Conservation (phyloP, 345 rosid genomes). For the Citrus mangshanensis region DNA sequence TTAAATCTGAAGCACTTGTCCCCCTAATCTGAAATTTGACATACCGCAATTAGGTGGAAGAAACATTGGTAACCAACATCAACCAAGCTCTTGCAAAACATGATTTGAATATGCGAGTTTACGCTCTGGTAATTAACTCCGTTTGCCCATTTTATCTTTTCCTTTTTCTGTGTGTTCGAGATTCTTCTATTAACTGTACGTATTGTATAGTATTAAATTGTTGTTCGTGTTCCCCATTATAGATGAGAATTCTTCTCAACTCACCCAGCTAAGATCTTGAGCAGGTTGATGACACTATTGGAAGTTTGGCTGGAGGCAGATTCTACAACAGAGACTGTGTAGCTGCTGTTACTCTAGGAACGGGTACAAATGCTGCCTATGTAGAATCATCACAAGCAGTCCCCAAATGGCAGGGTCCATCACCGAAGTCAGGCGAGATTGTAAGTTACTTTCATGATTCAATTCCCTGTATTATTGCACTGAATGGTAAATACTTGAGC, state of each 20-base stretch:
- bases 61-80: slow-evolving; percentile 29
- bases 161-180: too few relatives aligned
- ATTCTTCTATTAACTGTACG: neutral
- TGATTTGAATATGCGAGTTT: slow-evolving; percentile 38
- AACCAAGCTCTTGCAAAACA: slow-evolving; percentile 44
- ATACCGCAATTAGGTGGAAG: slow-evolving; percentile 21
- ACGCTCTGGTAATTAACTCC: slow-evolving; percentile 19
- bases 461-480: neutral
- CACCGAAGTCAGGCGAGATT: slow-evolving; percentile 40
- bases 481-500: neutral
- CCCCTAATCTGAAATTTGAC: neutral
- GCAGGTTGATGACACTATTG: slow-evolving; percentile 54
- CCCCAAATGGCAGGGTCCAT: slow-evolving; percentile 29
- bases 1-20: too few relatives aligned
- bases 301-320: slow-evolving; percentile 59
- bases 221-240: neutral
- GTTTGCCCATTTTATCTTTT: too few relatives aligned
- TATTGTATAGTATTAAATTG: neutral
- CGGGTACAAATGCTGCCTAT: slow-evolving; percentile 54
- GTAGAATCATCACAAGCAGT: slow-evolving; percentile 43
- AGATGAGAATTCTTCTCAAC: neutral
- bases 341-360: slow-evolving; percentile 57
- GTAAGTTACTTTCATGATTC: slow-evolving; percentile 22
- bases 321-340: slow-evolving; percentile 51
- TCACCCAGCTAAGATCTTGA: slow-evolving; percentile 2